Conservation (phyloP, 768 basidiomycete species). For the Kwoniella mangroviensis region DNA sequence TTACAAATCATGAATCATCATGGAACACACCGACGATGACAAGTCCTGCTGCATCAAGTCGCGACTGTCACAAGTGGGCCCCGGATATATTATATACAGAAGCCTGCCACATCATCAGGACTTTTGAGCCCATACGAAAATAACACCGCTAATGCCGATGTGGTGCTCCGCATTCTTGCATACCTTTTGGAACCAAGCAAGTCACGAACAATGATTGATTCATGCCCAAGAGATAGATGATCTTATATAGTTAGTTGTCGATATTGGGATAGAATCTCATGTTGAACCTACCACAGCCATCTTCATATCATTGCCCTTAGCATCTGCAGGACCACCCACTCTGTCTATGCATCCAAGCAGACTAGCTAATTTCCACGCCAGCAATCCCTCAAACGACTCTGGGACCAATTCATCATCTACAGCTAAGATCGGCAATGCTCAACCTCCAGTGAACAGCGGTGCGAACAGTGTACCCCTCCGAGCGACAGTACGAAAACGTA, state of each 20-base stretch:
- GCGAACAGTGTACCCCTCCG: slow-evolving; percentile 7
- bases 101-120: background rate
- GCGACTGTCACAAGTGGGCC: slow-evolving; percentile 6
- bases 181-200: background rate
- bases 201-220: no score
- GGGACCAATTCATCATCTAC: background rate
- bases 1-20: background rate
- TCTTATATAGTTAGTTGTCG: no score
- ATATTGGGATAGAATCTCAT: background rate
- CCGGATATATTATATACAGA: slow-evolving; percentile 8
- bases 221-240: no score
- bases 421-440: background rate
- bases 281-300: background rate
- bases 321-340: background rate
- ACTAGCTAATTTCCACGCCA: background rate
- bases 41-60: slow-evolving; percentile 18
- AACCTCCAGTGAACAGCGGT: background rate
- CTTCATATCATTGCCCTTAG: slow-evolving; percentile 3
- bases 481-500: background rate
- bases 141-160: slow-evolving; percentile 7
- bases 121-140: background rate
- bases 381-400: background rate
- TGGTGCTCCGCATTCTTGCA: slow-evolving; percentile 10
- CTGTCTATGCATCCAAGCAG: slow-evolving; percentile 4
- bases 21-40: slow-evolving; percentile 20